Conservation (phyloP, 257 asterid genomes). For the Nicotiana obtusifolia region DNA sequence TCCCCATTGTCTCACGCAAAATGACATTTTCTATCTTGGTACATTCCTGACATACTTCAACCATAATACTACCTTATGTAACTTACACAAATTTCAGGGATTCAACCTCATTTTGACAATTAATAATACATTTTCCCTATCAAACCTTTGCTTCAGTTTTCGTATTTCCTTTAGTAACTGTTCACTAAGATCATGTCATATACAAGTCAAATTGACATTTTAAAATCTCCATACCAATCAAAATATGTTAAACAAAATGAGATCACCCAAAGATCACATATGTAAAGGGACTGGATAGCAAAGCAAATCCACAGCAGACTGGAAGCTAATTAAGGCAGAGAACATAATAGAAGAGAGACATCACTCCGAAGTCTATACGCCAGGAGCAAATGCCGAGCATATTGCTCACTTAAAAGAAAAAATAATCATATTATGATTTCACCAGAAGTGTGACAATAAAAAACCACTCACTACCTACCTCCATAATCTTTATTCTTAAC, state of each 20-base stretch:
- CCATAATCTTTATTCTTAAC: slow-evolving; percentile 89
- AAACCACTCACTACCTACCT: slow-evolving; percentile 37
- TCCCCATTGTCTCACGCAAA: background rate
- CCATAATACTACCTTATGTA: too few relatives aligned
- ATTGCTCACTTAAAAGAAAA: background rate
- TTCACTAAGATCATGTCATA: background rate
- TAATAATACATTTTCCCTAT: background rate
- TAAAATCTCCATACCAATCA: background rate
- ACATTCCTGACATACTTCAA: background rate
- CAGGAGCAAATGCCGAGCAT: background rate
- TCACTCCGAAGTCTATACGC: background rate
- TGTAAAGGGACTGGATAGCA: background rate
- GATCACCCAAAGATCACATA: background rate
- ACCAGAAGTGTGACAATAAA: background rate
- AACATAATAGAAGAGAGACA: background rate
- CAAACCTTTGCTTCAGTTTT: background rate
- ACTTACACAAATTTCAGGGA: background rate
- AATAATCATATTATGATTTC: background rate
- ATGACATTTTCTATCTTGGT: background rate
- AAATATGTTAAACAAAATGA: background rate
- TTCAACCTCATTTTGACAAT: background rate
- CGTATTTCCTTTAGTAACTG: background rate
- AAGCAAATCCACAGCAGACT: background rate
- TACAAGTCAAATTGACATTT: background rate
- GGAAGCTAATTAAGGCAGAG: background rate